Conservation (phyloP, 345 rosid genomes). For the Eucalyptus albens region DNA sequence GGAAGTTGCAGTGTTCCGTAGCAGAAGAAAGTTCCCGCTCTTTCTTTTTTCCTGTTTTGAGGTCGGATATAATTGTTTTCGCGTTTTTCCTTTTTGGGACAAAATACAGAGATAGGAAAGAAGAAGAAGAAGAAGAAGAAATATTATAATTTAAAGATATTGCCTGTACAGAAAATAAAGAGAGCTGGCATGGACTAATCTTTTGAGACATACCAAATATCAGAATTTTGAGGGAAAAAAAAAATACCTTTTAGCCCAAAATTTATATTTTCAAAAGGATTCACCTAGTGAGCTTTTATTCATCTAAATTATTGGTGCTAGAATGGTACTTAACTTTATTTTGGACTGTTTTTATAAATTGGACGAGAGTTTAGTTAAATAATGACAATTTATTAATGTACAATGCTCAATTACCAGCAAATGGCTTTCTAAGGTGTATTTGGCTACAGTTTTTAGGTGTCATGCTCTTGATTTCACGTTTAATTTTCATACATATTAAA, state of each 20-base stretch:
- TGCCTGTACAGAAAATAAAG: background rate
- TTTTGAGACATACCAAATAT: background rate
- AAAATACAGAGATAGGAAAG: background rate
- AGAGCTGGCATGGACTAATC: background rate
- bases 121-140: background rate
- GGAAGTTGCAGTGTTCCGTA: background rate
- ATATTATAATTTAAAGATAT: background rate
- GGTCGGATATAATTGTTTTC: background rate
- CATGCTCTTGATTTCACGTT: fast-evolving
- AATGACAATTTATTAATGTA: background rate
- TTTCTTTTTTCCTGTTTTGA: background rate
- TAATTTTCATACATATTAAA: background rate
- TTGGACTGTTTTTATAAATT: background rate
- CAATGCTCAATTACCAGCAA: background rate
- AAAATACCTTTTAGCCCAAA: background rate
- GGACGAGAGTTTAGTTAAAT: background rate
- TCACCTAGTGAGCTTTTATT: background rate
- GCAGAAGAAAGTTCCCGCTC: background rate
- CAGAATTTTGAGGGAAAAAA: background rate
- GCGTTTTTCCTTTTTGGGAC: background rate
- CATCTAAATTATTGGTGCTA: background rate
- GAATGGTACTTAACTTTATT: background rate
- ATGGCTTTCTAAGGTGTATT: background rate
- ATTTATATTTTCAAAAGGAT: background rate
- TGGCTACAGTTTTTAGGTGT: background rate